These are phyloP conservation scores for Eleusine coracana DNA, from an alignment of 176 grass and related monocot genomes.

Conservation along the genomic window DNA sequence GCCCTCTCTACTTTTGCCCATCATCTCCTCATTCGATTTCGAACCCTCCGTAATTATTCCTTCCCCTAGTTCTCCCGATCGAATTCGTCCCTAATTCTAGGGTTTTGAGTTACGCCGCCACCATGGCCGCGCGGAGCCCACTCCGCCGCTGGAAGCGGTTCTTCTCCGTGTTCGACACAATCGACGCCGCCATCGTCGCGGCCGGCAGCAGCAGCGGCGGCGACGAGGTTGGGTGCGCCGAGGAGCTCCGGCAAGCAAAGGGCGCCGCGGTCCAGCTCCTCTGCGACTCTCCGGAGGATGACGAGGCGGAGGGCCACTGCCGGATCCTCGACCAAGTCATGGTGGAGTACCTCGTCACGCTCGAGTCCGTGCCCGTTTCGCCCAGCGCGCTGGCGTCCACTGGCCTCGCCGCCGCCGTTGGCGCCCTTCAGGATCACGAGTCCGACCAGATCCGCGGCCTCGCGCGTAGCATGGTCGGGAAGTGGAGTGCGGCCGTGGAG, in stretches of 20 bases:
- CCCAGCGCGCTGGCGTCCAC: not conserved
- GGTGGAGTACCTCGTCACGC: conserved; percentile 15
- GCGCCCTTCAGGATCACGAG: conserved; percentile 2
- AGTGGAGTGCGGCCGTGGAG: not conserved
- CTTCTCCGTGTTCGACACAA: not conserved
- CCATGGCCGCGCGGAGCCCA: conserved; percentile 2
- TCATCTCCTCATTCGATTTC: no score
- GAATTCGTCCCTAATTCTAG: no score
- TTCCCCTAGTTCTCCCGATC: no score
- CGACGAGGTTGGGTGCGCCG: not conserved
- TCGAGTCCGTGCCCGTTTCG: not conserved
- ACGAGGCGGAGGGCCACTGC: not conserved
- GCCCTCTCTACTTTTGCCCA: no score
- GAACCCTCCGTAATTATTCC: no score
- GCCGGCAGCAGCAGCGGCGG: not conserved
- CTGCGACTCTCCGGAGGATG: not conserved
- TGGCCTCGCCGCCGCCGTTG: not conserved
- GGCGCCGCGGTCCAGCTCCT: not conserved
- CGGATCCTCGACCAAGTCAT: not conserved
- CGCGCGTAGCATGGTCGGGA: not conserved
- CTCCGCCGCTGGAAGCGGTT: conserved; percentile 25
- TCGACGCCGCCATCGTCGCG: not conserved
- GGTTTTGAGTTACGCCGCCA: no score
- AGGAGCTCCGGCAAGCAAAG: not conserved
- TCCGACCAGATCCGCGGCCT: conserved; percentile 1